Conservation (phyloP, 768 basidiomycete species). For the Amanita inopinata region DNA sequence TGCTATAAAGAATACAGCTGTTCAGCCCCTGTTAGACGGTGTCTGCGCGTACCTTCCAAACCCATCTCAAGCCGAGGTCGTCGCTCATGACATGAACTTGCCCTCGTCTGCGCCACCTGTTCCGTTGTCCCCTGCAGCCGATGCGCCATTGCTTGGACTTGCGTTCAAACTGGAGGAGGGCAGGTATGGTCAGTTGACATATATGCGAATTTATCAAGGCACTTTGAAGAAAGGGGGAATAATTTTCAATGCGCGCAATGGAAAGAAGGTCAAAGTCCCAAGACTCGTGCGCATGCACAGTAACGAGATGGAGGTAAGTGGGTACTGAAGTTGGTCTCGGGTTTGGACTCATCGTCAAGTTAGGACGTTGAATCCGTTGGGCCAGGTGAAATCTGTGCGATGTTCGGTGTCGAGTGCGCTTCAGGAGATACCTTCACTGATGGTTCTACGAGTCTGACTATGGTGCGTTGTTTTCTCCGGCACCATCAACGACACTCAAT, state of each 20-base stretch:
- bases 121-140: slow-evolving; percentile 70
- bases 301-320: slow-evolving; percentile 92
- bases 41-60: slow-evolving; percentile 93
- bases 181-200: slow-evolving; percentile 92
- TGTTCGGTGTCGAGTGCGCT: slow-evolving; percentile 97
- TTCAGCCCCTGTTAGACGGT: slow-evolving; percentile 91
- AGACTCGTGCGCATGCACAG: slow-evolving; percentile 96
- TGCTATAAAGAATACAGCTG: slow-evolving; percentile 93
- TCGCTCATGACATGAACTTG: slow-evolving; percentile 75
- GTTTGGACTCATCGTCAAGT: not conserved
- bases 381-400: slow-evolving; percentile 98
- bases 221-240: slow-evolving; percentile 75
- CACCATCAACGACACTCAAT: not conserved
- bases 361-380: slow-evolving; percentile 90
- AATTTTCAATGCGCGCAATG: slow-evolving; percentile 89
- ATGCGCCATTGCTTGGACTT: slow-evolving; percentile 82
- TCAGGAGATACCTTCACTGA: slow-evolving; percentile 98
- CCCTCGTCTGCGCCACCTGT: slow-evolving; percentile 60
- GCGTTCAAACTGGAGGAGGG: slow-evolving; percentile 99
- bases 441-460: slow-evolving; percentile 78
- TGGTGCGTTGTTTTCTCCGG: slow-evolving; percentile 45
- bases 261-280: slow-evolving; percentile 96
- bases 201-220: slow-evolving; percentile 97
- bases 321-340: not conserved
- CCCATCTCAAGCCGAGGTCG: slow-evolving; percentile 67